Base-by-base conservation (phyloP, 495 filamentous ascomycete genomes). In the Lasiosphaeriaceae sp. region DNA sequence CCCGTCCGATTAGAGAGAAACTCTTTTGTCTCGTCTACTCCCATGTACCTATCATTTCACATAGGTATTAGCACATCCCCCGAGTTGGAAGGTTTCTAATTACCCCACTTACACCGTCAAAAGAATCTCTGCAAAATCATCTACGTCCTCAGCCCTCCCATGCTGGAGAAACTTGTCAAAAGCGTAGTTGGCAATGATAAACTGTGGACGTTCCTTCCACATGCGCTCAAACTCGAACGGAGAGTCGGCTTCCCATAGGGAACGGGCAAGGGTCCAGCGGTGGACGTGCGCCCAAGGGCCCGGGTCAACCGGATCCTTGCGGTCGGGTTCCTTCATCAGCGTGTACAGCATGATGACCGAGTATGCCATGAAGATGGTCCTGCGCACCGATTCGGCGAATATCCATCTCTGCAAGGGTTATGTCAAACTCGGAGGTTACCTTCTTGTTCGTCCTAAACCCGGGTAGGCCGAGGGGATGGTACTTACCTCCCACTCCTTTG, bases 351-450 rank as follows among this genome's bases (percentile, higher is more conserved):
- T 43, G 4, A 69, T 46, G 56, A 66, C 55, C 16, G 53, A 57
- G 54, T 69, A 66, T 6, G 64, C 34, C 41, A 71, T 63, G 22
- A 69, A 0, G 22, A 71, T 61, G 16, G 68, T 71, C 48, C 68
- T 55, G 0, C 64, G 64, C 20, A 68, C 56, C 26, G 58, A 69
- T 52, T 71, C 68, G 49, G 64, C 58, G 31, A 71, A 71, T 34
- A 71, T 63, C 68, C 68, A 71, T 43, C 61, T 58, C 66, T 71
- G 39, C n/a, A 31, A 31, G 26, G n/a, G n/a, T n/a, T n/a, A n/a
- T n/a, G n/a, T n/a, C n/a, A n/a, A n/a, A n/a, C n/a, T n/a, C n/a
- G n/a, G n/a, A n/a, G n/a, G n/a, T n/a, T n/a, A n/a, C n/a, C n/a
- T n/a, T n/a, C n/a, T n/a, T n/a, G n/a, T n/a, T n/a, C n/a, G n/a